A percentile compares a stretch with the other conserved stretches of the same genome.
Evolutionary conservation across 371 early-diverging fungal species (phyloP).

Genomic region (Mucor mucedo): DNA sequence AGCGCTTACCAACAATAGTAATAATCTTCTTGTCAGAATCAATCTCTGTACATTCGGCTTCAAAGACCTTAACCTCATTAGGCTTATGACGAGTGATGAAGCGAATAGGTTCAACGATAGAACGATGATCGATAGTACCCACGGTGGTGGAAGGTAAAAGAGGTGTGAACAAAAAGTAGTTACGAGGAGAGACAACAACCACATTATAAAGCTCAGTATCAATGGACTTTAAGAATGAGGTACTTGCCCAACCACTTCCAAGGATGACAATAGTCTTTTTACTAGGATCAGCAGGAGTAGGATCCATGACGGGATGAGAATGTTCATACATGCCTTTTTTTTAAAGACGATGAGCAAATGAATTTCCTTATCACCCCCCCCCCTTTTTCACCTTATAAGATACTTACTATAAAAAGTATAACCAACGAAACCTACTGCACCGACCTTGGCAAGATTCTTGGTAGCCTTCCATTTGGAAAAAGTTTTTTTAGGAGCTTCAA

Average conservation of each 20-base stretch:
- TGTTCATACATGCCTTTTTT: conserved; percentile 53
- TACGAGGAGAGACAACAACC: conserved; percentile 84
- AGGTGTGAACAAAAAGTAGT: conserved; percentile 95
- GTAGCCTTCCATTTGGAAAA: conserved; percentile 30
- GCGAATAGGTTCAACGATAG: conserved; percentile 90
- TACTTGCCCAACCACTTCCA: conserved; percentile 89
- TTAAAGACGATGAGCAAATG: neutral
- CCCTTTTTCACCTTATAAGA: neutral
- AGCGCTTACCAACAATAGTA: conserved; percentile 67
- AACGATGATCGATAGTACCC: conserved; percentile 85
- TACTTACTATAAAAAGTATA: conserved; percentile 28
- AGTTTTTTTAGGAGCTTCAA: conserved; percentile 8
- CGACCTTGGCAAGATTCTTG: conserved; percentile 21
- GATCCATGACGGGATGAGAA: conserved; percentile 65
- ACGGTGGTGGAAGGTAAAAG: conserved; percentile 87
- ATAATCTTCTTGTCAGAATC: conserved; percentile 79
- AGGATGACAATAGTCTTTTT: conserved; percentile 86
- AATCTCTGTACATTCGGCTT: conserved; percentile 87
- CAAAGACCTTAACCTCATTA: conserved; percentile 81
- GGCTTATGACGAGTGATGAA: conserved; percentile 87
- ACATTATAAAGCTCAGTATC: conserved; percentile 83
- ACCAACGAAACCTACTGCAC: conserved; percentile 28
- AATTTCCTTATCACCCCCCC: neutral
- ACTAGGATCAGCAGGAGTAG: conserved; percentile 70
- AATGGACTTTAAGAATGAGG: conserved; percentile 76